Conservation (phyloP, 2,329 filamentous ascomycete species). For the Rosellinia necatrix region DNA sequence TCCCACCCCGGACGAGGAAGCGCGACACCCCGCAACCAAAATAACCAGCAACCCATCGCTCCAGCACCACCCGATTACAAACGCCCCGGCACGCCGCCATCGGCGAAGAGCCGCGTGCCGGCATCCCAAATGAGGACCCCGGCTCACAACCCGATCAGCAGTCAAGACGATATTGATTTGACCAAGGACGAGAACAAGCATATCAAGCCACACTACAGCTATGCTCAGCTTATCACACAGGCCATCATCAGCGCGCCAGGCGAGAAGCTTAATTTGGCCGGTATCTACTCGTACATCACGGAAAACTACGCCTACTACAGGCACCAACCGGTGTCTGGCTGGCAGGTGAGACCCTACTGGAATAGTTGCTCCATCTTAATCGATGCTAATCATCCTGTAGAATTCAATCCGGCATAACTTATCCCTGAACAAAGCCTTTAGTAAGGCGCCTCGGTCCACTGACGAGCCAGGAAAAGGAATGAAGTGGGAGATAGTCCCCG, state of each 20-base stretch:
- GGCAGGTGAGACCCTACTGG: slow-evolving; percentile 70
- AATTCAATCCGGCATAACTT: slow-evolving; percentile 98
- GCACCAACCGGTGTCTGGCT: slow-evolving; percentile 75
- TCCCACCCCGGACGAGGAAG: slow-evolving; percentile 30
- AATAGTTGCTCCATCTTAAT: neutral
- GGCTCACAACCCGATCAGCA: slow-evolving; percentile 44
- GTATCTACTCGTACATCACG: slow-evolving; percentile 94
- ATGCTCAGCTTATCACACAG: slow-evolving; percentile 95
- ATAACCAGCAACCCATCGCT: slow-evolving; percentile 55
- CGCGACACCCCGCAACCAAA: slow-evolving; percentile 34
- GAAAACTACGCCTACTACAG: slow-evolving; percentile 92
- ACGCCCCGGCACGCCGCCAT: slow-evolving; percentile 64
- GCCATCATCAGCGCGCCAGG: slow-evolving; percentile 87
- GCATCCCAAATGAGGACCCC: slow-evolving; percentile 46
- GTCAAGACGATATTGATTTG: slow-evolving; percentile 68
- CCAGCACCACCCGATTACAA: slow-evolving; percentile 65
- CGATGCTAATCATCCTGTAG: slow-evolving; percentile 47
- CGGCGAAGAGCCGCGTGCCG: slow-evolving; percentile 45
- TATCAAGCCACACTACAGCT: slow-evolving; percentile 94
- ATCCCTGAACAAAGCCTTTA: slow-evolving; percentile 91
- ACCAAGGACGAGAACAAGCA: slow-evolving; percentile 85
- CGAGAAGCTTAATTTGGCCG: slow-evolving; percentile 86
- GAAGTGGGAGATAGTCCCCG: slow-evolving; percentile 95
- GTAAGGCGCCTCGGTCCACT: slow-evolving; percentile 88
- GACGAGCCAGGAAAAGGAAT: slow-evolving; percentile 98